Percentiles rank a stretch among this genome's conserved stretches.
Evolutionary conservation across 129 eudicot genomes (phyloP).

Genomic region (Rutidosis leptorrhynchoides): DNA sequence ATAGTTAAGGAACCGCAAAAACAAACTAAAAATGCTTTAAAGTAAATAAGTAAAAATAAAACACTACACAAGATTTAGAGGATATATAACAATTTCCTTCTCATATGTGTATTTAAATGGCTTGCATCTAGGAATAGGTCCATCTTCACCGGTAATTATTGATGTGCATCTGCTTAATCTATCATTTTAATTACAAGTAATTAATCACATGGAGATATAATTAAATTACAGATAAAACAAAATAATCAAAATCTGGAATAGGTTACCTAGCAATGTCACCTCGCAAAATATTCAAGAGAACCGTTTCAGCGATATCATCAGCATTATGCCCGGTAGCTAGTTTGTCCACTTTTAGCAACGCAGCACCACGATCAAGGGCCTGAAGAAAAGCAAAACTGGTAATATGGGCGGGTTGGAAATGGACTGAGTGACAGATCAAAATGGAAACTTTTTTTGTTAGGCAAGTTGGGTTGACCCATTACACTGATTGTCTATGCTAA

Average conservation of each 20-base stretch:
- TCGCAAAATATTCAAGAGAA: constrained; percentile 81
- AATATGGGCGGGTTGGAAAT: neutral
- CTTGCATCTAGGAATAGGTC: constrained; percentile 99
- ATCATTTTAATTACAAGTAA: constrained; percentile 17
- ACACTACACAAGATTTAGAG: constrained; percentile 27
- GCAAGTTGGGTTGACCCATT: too few species aligned
- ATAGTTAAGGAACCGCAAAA: constrained; percentile 52
- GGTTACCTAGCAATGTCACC: constrained; percentile 94
- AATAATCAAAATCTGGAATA: neutral
- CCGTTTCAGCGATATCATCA: constrained; percentile 95
- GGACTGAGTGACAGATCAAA: too few species aligned
- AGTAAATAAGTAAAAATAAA: neutral
- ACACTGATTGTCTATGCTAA: too few species aligned
- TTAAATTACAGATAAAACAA: constrained; percentile 4
- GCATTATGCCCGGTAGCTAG: constrained; percentile 96
- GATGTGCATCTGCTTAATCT: constrained; percentile 96
- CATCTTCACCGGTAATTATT: constrained; percentile 95
- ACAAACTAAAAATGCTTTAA: neutral
- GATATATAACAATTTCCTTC: constrained; percentile 99
- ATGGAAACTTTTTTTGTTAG: too few species aligned
- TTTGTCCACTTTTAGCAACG: constrained; percentile 88
- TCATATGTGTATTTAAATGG: constrained; percentile 95
- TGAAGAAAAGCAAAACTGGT: constrained; percentile 3
- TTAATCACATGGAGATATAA: constrained; percentile 11
- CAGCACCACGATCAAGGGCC: constrained; percentile 99